These are phyloP conservation scores for Aspergillus transmontanensis DNA, from an alignment of 2,329 filamentous ascomycete species.

Conservation along the genomic window DNA sequence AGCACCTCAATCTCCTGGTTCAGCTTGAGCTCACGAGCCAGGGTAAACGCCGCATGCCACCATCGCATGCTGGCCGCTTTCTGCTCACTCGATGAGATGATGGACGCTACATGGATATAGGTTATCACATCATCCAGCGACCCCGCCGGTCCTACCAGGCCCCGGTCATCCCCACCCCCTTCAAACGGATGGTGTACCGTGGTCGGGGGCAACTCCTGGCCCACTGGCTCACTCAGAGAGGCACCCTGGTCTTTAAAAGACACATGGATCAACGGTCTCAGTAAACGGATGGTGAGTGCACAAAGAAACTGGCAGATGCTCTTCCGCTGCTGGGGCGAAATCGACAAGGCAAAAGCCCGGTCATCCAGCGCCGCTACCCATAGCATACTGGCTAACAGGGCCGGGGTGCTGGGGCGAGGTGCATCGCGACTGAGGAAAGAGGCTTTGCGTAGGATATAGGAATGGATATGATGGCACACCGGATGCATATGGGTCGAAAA, in stretches of 20 bases:
- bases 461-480: constrained; percentile 85
- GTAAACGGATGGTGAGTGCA: constrained; percentile 79
- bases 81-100: constrained; percentile 90
- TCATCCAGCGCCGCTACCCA: constrained; percentile 95
- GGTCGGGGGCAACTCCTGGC: constrained; percentile 75
- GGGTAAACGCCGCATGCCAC: constrained; percentile 94
- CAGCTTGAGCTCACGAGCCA: constrained; percentile 84
- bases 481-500: constrained; percentile 87
- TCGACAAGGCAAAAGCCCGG: constrained; percentile 83
- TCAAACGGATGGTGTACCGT: constrained; percentile 57
- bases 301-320: constrained; percentile 87
- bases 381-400: constrained; percentile 88
- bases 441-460: constrained; percentile 83
- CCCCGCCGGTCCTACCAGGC: constrained; percentile 59
- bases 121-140: constrained; percentile 86
- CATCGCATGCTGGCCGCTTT: constrained; percentile 91
- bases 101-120: constrained; percentile 88
- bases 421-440: constrained; percentile 82
- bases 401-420: constrained; percentile 80
- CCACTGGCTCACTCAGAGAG: constrained; percentile 56
- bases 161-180: constrained; percentile 59
- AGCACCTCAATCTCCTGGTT: constrained; percentile 69
- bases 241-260: constrained; percentile 55
- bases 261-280: constrained; percentile 84
- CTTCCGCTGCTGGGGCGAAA: constrained; percentile 76